These are phyloP conservation scores for Aspergillus aculeatinus DNA, from an alignment of 2,329 filamentous ascomycete genomes.

Conservation along the genomic window DNA sequence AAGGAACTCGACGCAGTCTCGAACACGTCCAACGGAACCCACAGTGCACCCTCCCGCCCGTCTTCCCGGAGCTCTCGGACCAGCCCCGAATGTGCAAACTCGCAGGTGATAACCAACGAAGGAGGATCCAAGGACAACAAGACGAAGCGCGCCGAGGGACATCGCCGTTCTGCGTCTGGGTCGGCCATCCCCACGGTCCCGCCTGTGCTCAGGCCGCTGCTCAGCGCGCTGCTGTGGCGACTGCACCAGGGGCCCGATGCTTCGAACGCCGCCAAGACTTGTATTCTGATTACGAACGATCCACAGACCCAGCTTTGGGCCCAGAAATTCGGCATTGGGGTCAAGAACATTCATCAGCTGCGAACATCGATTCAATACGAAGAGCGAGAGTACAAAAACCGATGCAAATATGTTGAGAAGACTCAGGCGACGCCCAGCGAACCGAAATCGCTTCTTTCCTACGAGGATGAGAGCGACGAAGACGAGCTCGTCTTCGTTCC, in stretches of 20 bases:
- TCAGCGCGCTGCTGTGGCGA: conserved; percentile 49
- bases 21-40: conserved; percentile 43
- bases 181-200: conserved; percentile 42
- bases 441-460: conserved; percentile 46
- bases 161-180: conserved; percentile 34
- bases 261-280: conserved; percentile 35
- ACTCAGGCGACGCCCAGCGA: conserved; percentile 37
- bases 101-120: conserved; percentile 27
- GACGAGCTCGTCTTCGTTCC: conserved; percentile 50
- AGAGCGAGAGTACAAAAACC: conserved; percentile 46
- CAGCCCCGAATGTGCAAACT: conserved; percentile 43
- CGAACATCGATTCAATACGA: conserved; percentile 50
- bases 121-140: conserved; percentile 23
- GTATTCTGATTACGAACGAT: conserved; percentile 48
- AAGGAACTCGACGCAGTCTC: conserved; percentile 41
- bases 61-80: conserved; percentile 48
- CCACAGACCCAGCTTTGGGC: conserved; percentile 45
- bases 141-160: conserved; percentile 23
- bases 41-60: conserved; percentile 44
- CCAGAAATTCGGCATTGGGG: conserved; percentile 48
- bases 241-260: conserved; percentile 39
- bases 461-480: conserved; percentile 50
- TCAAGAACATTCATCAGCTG: conserved; percentile 50
- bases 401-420: conserved; percentile 48
- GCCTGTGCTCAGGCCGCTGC: conserved; percentile 40